phyloP scores from a whole-genome alignment of 495 filamentous ascomycete species.

The Daldinia childiae region DNA sequence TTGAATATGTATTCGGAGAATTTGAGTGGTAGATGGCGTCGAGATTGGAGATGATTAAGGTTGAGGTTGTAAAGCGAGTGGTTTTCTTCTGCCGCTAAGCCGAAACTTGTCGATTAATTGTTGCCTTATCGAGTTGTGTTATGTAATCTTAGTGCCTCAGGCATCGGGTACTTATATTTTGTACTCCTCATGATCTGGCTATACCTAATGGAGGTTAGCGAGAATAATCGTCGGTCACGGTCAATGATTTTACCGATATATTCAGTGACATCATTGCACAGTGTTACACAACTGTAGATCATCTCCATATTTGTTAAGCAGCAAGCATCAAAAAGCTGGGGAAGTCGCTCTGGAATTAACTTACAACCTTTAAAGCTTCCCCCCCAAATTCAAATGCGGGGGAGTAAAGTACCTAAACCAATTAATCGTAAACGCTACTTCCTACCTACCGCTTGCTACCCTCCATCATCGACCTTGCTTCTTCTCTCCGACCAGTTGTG shows the following conservation, averaged over 20 bases:
- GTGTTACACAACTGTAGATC: slow-evolving; percentile 3
- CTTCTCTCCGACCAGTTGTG: slow-evolving; percentile 3
- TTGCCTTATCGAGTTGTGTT: slow-evolving; percentile 11
- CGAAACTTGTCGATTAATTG: slow-evolving; percentile 14
- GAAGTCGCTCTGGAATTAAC: slow-evolving; percentile 30
- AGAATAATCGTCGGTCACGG: not conserved
- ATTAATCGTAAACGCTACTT: slow-evolving; percentile 39
- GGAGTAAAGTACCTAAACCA: slow-evolving; percentile 37
- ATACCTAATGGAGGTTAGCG: too few species aligned
- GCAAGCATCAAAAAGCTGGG: slow-evolving; percentile 37
- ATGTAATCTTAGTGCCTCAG: slow-evolving; percentile 1
- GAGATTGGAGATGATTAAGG: slow-evolving; percentile 37
- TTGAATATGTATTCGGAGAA: slow-evolving; percentile 53
- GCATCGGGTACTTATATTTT: not conserved
- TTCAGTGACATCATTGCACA: slow-evolving; percentile 34
- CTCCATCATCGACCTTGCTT: slow-evolving; percentile 9
- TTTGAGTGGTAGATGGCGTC: slow-evolving; percentile 37
- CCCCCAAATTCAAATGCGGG: slow-evolving; percentile 30
- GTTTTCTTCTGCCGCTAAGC: slow-evolving; percentile 50
- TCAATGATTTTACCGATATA: slow-evolving; percentile 21
- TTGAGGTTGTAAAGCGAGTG: slow-evolving; percentile 48
- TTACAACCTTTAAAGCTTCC: slow-evolving; percentile 5
- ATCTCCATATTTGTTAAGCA: slow-evolving; percentile 19
- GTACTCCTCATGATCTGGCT: too few species aligned
- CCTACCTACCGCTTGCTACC: slow-evolving; percentile 36